Evolutionary conservation across 306 rosid species (phyloP).

Genomic region (Lathyrus tuberosus): DNA sequence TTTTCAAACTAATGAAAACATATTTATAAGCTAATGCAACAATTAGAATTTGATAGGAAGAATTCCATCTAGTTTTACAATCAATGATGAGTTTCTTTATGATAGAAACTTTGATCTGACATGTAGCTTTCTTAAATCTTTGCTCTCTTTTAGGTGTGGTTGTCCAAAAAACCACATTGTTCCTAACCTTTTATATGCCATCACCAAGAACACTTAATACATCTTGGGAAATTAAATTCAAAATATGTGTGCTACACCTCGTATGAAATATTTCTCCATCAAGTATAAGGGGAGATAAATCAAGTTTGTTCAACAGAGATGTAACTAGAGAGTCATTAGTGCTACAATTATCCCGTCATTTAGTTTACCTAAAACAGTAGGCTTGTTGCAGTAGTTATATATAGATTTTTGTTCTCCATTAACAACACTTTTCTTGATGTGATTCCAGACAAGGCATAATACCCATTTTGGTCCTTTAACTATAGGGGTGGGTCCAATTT

Average conservation of each 20-base stretch:
- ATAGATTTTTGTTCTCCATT: no score
- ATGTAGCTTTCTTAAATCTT: background rate
- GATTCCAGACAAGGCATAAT: no score
- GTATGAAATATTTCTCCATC: slow-evolving; percentile 2
- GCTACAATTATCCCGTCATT: no score
- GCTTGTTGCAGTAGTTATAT: no score
- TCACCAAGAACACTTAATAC: background rate
- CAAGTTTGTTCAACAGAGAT: no score
- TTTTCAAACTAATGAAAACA: background rate
- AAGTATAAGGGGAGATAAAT: no score
- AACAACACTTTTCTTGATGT: no score
- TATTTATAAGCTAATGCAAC: background rate
- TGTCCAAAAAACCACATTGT: slow-evolving; percentile 18
- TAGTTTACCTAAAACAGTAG: no score
- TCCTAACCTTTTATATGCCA: background rate
- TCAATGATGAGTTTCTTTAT: background rate
- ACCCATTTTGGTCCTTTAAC: no score
- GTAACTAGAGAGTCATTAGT: no score
- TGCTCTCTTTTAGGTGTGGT: background rate
- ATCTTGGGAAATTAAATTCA: background rate
- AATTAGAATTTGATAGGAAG: background rate
- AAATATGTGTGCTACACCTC: background rate
- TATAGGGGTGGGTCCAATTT: no score
- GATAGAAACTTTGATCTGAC: background rate
- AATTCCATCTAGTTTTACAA: background rate